phyloP scores from a whole-genome alignment of 257 asterid genomes.

The Ocimum tenuiflorum region DNA sequence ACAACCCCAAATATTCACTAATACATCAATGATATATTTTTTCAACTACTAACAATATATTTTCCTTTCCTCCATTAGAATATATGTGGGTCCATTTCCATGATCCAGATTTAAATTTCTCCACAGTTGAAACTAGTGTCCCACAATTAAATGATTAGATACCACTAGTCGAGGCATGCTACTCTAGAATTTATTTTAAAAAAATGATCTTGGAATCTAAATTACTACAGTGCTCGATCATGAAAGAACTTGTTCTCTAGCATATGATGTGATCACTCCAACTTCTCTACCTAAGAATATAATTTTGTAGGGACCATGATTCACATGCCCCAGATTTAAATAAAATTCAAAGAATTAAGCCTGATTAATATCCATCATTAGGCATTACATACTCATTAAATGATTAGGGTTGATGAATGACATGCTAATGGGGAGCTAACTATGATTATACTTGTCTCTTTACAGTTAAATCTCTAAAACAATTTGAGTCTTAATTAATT shows the following conservation, averaged over 20 bases:
- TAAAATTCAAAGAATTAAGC: background rate
- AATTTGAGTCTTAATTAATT: background rate
- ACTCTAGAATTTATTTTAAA: background rate
- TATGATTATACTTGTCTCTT: background rate
- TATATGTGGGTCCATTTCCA: background rate
- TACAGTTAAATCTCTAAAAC: background rate
- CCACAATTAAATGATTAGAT: slow-evolving; percentile 13
- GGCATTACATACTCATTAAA: background rate
- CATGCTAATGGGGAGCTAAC: slow-evolving; percentile 5
- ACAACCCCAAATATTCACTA: too few relatives aligned
- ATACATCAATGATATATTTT: too few relatives aligned
- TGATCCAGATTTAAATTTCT: background rate
- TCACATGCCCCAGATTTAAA: slow-evolving; percentile 20
- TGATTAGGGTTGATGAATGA: background rate
- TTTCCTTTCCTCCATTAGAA: too few relatives aligned
- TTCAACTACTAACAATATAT: too few relatives aligned
- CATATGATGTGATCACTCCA: slow-evolving; percentile 21
- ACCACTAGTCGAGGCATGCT: slow-evolving; percentile 13
- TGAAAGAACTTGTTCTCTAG: background rate
- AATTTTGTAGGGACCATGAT: slow-evolving; percentile 26
- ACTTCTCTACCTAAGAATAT: slow-evolving; percentile 23
- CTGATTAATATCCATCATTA: slow-evolving; percentile 2
- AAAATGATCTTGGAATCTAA: background rate
- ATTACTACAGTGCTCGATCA: background rate
- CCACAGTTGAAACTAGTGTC: background rate